Evolutionary conservation across 768 basidiomycete species (phyloP), one percentile per base, ranked within the genome.

Genomic region (Russula compacta): DNA sequence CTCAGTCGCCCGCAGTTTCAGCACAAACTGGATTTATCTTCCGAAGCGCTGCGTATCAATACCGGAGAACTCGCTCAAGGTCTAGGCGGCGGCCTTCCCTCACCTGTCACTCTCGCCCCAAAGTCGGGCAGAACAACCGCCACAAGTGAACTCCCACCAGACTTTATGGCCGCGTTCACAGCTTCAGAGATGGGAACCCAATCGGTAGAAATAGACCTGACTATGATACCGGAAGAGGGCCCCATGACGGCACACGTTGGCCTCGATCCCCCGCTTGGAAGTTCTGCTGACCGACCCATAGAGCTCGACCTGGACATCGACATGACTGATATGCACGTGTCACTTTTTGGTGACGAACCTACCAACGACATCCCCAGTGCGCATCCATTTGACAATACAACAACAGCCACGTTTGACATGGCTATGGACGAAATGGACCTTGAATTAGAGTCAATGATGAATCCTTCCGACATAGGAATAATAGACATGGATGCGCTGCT

Each of bases 91-190:
- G 83, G 84, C 1, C 74, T 89, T 50, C 78, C 85, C 33, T 91
- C 89, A 6, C 90, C 90, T 7, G 89, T 92, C 36, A 88, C 85
- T 5, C 79, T 92, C 40, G 90, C 88, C 0, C 90, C 90, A 1
- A 87, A 83, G 68, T 89, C 90, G 6, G 87, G 86, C 3, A 78
- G 85, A 2, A 1, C 19, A 15, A 67, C 69, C 1, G 71, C 78
- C 56, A 83, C 85, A 19, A 67, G 68, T 52, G 79, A 84, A 55
- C 56, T 70, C 9, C 77, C 82, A 29, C 77, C 83, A 4, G 86
- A 88, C 46, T 71, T 88, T 33, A 83, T 89, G 78, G 83, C 83
- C 3, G 81, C 85, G 0, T 59, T 72, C 8, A 24, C 46, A 14
- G 61, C 80, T 9, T 72, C 77, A 36, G 75, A 75, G 48, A 66